Conservation (phyloP, 164 flowering plant species). For the Stephania yunnanensis region DNA sequence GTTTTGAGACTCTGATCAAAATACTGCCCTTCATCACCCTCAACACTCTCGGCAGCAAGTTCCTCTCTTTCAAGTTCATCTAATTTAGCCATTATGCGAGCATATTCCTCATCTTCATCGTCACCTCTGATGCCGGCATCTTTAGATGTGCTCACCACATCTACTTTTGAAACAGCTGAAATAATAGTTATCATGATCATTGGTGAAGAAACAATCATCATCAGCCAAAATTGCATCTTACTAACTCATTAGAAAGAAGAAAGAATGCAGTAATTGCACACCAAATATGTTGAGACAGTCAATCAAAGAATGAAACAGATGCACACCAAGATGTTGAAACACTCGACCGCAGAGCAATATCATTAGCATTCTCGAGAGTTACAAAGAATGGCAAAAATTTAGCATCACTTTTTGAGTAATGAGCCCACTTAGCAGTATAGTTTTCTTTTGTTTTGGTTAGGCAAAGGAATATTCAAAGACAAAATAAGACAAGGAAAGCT, state of each 20-base stretch:
- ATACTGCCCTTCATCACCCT: constrained; percentile 21
- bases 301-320: not conserved
- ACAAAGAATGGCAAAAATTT: not conserved
- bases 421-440: not conserved
- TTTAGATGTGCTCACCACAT: constrained; percentile 17
- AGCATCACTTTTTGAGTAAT: not conserved
- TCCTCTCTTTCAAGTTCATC: constrained; percentile 85
- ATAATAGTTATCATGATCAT: not conserved
- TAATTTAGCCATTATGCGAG: constrained; percentile 50
- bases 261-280: not conserved
- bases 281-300: not conserved
- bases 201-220: not conserved
- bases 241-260: not conserved
- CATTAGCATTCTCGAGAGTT: too few relatives aligned
- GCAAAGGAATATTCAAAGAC: not conserved
- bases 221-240: not conserved
- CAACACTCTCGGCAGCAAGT: constrained; percentile 26
- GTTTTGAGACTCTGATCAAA: constrained; percentile 14
- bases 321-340: not conserved
- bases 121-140: constrained; percentile 20
- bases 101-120: constrained; percentile 59
- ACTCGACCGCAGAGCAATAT: not conserved
- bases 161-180: constrained; percentile 9
- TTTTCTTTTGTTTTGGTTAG: not conserved
- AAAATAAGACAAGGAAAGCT: not conserved